phyloP scores from a whole-genome alignment of 306 rosid genomes.

The Dalbergia cochinchinensis region DNA sequence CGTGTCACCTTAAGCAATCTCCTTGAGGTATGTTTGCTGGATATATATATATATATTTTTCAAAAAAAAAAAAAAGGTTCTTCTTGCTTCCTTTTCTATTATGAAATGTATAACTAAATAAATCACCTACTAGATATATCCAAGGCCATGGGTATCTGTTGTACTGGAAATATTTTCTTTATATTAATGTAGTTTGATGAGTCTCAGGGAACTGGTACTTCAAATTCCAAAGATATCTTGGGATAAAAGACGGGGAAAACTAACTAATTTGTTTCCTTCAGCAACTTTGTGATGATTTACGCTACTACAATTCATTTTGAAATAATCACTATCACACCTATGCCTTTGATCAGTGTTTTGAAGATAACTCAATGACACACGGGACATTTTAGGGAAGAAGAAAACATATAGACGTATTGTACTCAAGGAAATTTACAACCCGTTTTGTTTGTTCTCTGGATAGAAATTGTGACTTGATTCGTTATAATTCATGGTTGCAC shows the following conservation, averaged over 20 bases:
- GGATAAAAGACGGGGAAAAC: neutral
- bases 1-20: conserved; percentile 64
- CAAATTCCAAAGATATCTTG: neutral
- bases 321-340: neutral
- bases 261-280: neutral
- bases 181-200: neutral
- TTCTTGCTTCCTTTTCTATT: neutral
- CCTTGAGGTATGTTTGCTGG: conserved; percentile 56
- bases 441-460: neutral
- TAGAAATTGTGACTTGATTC: neutral
- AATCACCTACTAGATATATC: neutral
- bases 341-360: conserved; percentile 2
- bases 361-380: neutral
- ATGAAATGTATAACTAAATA: neutral
- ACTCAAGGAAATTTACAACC: neutral
- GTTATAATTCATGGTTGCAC: conserved; percentile 18
- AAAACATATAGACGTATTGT: neutral
- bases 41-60: neutral
- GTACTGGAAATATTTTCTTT: neutral
- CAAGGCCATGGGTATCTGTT: conserved; percentile 2
- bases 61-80: too few species aligned
- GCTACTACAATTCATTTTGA: neutral
- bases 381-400: neutral
- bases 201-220: neutral
- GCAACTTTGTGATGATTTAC: conserved; percentile 15